Conservation (phyloP, 2,329 filamentous ascomycete species). For the Pseudopithomyces maydicus region DNA sequence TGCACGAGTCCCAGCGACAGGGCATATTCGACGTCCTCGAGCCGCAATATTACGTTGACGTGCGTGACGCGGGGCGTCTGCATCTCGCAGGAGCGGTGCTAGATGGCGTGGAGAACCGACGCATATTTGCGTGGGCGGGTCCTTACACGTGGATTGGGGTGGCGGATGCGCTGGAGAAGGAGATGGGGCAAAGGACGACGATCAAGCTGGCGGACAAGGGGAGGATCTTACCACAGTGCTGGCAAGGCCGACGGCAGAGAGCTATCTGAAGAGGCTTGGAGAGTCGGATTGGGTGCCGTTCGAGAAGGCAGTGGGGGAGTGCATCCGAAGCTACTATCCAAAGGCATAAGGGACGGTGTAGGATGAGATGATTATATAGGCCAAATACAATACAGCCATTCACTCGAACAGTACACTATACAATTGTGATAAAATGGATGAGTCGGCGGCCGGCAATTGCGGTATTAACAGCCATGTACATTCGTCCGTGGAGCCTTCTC, state of each 20-base stretch:
- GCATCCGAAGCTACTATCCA: slow-evolving; percentile 18
- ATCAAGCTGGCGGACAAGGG: slow-evolving; percentile 16
- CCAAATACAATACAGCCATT: background rate
- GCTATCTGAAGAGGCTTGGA: slow-evolving; percentile 15
- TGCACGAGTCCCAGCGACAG: slow-evolving; percentile 14
- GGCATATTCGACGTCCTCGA: slow-evolving; percentile 11
- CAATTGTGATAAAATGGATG: background rate
- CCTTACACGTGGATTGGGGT: slow-evolving; percentile 17
- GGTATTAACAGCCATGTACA: background rate
- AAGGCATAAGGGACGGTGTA: background rate
- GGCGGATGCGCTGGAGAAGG: slow-evolving; percentile 12
- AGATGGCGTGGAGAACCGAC: slow-evolving; percentile 14
- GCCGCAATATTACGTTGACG: slow-evolving; percentile 14
- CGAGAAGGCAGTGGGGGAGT: slow-evolving; percentile 14
- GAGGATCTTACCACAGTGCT: slow-evolving; percentile 13
- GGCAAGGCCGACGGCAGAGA: slow-evolving; percentile 1
- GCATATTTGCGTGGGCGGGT: slow-evolving; percentile 18
- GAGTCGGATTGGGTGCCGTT: slow-evolving; percentile 14
- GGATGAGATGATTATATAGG: background rate
- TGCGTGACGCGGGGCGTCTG: slow-evolving; percentile 16
- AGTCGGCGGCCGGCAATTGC: background rate
- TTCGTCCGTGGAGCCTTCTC: slow-evolving; percentile 15
- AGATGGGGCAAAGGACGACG: slow-evolving; percentile 13
- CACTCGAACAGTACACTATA: background rate
- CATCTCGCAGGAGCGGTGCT: slow-evolving; percentile 20